Base-by-base conservation (phyloP, 2,329 filamentous ascomycete species). In the Ascochyta koolunga region DNA sequence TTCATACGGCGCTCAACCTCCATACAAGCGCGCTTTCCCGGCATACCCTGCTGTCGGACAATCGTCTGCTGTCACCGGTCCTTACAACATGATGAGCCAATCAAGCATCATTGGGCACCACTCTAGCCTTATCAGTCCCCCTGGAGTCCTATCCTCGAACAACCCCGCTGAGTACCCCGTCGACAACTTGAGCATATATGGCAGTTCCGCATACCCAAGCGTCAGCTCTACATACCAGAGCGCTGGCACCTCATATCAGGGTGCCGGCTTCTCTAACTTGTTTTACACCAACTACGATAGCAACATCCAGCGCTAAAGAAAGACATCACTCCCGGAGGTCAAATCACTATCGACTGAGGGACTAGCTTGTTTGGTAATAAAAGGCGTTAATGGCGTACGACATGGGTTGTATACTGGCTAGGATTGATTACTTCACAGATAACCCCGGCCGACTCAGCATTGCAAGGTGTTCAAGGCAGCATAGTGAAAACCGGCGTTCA, bases 61-160 rank as follows among this genome's bases (percentile, higher is more conserved):
- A 10, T 25, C 33, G 19, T 19, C 40, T 31, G 16, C 51, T 19
- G 29, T 54, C 16, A 13, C 36, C 7, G 19, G 35, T 10, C 51
- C 51, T n/a, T 54, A 50, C 36, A 41, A 19, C 46, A 54, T 54
- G 51, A 54, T 54, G 51, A 46, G n/a, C 19, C 45, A 50, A 1
- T 25, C 45, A 8, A 38, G 46, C 36, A 50, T 54, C 7, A 40
- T 45, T 19, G 45, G 45, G 15, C 45, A 54, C 18, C 44, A 38
- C n/a, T 27, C 40, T 19, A 49, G 22, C 18, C 45, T 54, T 15
- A 35, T 54, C 8, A 50, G 21, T 19, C 41, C 51, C 10, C 29
- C 51, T 5, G 36, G 29, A 3, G 24, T 54, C 10, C 31, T 54
- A n/a, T 31, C 51, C 1, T 54, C 51, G 2, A 54, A 54, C 18